These are phyloP conservation scores for Gamsiella multidivaricata DNA, from an alignment of 192 early-diverging fungal genomes.

Conservation along the genomic window DNA sequence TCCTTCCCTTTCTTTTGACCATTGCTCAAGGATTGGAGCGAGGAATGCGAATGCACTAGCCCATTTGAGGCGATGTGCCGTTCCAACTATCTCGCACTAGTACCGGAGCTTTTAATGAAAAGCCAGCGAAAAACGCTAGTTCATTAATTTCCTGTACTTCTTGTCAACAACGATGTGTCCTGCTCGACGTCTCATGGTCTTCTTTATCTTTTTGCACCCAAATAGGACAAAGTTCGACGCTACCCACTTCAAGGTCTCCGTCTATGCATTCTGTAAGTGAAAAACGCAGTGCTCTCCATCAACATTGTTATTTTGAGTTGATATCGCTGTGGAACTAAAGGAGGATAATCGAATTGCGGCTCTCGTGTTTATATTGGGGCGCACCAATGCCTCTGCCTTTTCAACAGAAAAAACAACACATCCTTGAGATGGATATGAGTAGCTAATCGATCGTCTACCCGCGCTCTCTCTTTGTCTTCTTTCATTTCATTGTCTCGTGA, in stretches of 20 bases:
- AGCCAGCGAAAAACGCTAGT: too few relatives aligned
- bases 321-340: neutral
- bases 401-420: neutral
- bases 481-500: neutral
- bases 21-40: too few relatives aligned
- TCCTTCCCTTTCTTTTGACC: neutral
- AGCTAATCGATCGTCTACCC: constrained; percentile 1
- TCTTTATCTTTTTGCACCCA: neutral
- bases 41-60: neutral
- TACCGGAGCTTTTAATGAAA: too few relatives aligned
- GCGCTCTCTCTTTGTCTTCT: neutral
- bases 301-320: neutral
- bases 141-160: too few relatives aligned
- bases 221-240: constrained; percentile 28
- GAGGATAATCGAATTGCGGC: neutral
- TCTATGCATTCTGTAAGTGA: constrained; percentile 44
- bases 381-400: too few relatives aligned
- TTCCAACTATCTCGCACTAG: too few relatives aligned
- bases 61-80: neutral
- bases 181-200: neutral
- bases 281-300: neutral
- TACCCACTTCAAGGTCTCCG: constrained; percentile 7
- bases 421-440: neutral
- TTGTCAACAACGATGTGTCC: too few relatives aligned
- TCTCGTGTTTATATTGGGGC: neutral